Conservation (phyloP, 1,139 yeast species). For the Blastobotrys arbuscula region DNA sequence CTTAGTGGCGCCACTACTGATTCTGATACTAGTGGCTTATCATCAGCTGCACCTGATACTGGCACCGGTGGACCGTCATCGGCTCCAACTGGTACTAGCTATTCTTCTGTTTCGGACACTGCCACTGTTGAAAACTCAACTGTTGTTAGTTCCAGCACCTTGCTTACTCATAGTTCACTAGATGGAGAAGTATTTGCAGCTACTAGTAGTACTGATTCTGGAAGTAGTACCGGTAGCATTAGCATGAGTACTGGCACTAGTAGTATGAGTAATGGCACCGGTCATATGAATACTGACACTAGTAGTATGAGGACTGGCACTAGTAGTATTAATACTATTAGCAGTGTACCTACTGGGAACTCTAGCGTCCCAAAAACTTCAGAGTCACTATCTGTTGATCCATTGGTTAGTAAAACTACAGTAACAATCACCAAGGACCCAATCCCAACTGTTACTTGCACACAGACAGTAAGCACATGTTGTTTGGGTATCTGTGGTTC, state of each 20-base stretch:
- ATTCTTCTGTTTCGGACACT: background rate
- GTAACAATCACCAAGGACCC: background rate
- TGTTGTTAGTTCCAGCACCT: background rate
- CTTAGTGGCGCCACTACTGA: background rate
- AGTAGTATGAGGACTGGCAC: no score
- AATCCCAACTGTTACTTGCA: constrained; percentile 11
- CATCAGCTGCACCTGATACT: background rate
- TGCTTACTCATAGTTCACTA: no score
- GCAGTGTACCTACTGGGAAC: no score
- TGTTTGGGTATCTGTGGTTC: constrained; percentile 25
- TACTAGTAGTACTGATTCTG: no score
- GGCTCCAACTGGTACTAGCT: background rate
- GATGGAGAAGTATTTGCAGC: background rate
- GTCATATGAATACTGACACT: no score
- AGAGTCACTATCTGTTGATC: background rate
- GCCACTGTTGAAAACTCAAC: background rate
- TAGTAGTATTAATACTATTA: no score
- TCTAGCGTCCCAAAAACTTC: no score
- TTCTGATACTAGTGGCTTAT: background rate
- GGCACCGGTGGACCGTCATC: background rate
- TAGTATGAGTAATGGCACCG: no score
- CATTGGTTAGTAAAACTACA: background rate
- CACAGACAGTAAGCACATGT: constrained; percentile 27
- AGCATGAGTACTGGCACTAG: no score
- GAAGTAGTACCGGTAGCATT: no score